phyloP scores from a whole-genome alignment of 805 yeast genomes.

The Candida lessepsii region DNA sequence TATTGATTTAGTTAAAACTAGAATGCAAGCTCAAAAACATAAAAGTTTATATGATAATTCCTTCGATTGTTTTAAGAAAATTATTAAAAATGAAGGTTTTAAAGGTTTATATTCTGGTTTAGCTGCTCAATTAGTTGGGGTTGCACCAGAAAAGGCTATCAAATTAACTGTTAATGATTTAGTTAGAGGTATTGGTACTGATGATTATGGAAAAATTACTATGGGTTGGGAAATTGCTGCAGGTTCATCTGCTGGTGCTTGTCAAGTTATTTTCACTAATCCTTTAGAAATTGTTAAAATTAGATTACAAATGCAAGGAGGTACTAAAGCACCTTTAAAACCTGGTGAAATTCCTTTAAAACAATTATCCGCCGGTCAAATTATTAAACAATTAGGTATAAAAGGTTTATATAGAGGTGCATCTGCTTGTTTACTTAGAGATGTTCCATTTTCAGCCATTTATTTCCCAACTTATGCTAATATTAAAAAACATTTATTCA shows the following conservation, averaged over 20 bases:
- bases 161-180: slow-evolving; percentile 92
- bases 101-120: slow-evolving; percentile 89
- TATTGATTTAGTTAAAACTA: slow-evolving; percentile 90
- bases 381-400: slow-evolving; percentile 76
- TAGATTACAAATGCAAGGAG: slow-evolving; percentile 92
- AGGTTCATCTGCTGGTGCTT: slow-evolving; percentile 94
- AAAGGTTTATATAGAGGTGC: slow-evolving; percentile 91
- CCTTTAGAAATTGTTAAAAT: slow-evolving; percentile 96
- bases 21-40: slow-evolving; percentile 94
- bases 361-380: slow-evolving; percentile 58
- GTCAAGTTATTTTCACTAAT: slow-evolving; percentile 94
- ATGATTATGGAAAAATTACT: slow-evolving; percentile 37
- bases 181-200: slow-evolving; percentile 69
- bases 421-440: slow-evolving; percentile 85
- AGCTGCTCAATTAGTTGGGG: slow-evolving; percentile 93
- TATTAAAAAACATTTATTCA: slow-evolving; percentile 75
- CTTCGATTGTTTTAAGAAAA: slow-evolving; percentile 80
- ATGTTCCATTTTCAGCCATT: slow-evolving; percentile 94
- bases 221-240: slow-evolving; percentile 74
- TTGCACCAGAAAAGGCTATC: slow-evolving; percentile 97
- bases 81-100: slow-evolving; percentile 72
- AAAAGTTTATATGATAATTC: slow-evolving; percentile 73
- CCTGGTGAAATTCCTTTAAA: slow-evolving; percentile 42
- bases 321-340: slow-evolving; percentile 35
- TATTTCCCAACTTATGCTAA: slow-evolving; percentile 97